Base-by-base conservation (phyloP, 2,329 filamentous ascomycete genomes). In the Cytospora chrysosperma region DNA sequence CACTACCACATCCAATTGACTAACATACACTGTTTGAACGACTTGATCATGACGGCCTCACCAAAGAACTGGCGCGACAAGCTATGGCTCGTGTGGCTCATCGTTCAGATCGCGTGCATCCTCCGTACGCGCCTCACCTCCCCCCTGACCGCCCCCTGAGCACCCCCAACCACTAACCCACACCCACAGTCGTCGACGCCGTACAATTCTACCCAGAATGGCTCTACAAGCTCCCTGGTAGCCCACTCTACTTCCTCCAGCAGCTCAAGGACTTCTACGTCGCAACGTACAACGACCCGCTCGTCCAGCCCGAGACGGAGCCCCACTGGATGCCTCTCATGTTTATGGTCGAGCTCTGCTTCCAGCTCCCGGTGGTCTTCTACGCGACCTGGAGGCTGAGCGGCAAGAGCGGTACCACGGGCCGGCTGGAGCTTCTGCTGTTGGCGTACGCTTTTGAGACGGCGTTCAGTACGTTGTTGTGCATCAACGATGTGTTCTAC, bases 381-480 rank as follows among this genome's bases (percentile, higher is more conserved):
- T 86, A 82, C 71, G 78, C 83, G 26, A 73, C 81, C 19, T 75
- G 71, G 66, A 73, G 72, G 9, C 74, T 86, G 12, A 70, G 70
- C 1, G 53, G 70, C 28, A 57, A 67, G 65, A 61, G 57, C 61
- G 69, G 72, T 28, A 79, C 74, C 1, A 73, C 73, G 47, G 81
- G 72, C 4, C 61, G 67, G 34, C 71, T 77, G 2, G 84, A 87
- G 75, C 73, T 87, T 13, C 74, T 83, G 2, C 77, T 80, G 0
- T 69, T 87, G 6, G 77, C 79, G 1, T 86, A 84, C 69, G 81
- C 78, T 0, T 72, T 83, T 56, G 73, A 85, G 70, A 81, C 80
- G 3, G 79, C 77, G 2, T 75, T 86, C 66, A 83, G 82, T 1
- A 82, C 83, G 1, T 69, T 77, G 15, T 76, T 81, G 1, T 85